These are phyloP conservation scores for Alternaria dauci DNA, from an alignment of 2,329 filamentous ascomycete species.

Conservation along the genomic window DNA sequence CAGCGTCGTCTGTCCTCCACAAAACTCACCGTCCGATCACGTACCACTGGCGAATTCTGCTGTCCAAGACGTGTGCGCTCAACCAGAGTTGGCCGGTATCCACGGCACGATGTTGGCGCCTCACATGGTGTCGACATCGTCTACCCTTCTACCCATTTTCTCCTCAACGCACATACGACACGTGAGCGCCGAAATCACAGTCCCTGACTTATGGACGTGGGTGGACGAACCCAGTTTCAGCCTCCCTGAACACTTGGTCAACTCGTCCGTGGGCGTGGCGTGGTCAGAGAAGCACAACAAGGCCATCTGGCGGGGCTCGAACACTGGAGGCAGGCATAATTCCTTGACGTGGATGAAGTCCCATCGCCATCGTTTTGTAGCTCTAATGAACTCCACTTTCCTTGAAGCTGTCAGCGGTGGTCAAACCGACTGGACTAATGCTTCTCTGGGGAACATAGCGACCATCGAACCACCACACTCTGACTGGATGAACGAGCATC, in stretches of 20 bases:
- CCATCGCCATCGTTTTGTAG: conserved; percentile 2
- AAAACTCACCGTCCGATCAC: neutral
- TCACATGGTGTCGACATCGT: neutral
- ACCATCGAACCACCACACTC: neutral
- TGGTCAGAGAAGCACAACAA: conserved; percentile 1
- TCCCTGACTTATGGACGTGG: neutral
- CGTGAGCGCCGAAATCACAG: neutral
- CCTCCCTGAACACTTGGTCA: neutral
- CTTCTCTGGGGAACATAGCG: neutral
- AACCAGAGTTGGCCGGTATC: neutral
- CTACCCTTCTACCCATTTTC: neutral
- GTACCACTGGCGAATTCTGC: neutral
- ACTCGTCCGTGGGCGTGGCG: neutral
- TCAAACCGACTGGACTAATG: neutral
- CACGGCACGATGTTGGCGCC: conserved; percentile 1
- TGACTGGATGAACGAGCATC: neutral
- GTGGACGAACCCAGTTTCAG: neutral
- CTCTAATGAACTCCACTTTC: neutral
- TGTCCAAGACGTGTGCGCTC: neutral
- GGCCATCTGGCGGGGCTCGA: conserved; percentile 1
- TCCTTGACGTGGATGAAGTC: neutral
- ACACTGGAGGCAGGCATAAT: neutral
- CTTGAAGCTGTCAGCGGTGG: neutral
- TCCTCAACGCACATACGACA: neutral
- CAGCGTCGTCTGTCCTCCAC: neutral